Evolutionary conservation across 305 asterid species (phyloP), one percentile per base, ranked within the genome.

Genomic region (Petunia hybrid): DNA sequence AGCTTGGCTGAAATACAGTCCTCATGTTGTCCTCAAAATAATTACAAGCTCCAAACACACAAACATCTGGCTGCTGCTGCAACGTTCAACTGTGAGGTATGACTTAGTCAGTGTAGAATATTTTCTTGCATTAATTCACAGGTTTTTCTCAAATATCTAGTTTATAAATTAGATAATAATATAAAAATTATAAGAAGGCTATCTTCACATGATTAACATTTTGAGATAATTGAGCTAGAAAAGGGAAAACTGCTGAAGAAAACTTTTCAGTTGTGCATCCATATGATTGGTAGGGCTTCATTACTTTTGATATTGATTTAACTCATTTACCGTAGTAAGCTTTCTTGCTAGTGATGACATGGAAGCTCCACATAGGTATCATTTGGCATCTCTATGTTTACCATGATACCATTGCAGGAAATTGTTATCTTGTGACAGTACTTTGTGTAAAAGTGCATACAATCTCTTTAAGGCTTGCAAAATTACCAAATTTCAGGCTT

Each of bases 61-160:
- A 94, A 92, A 77, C 79, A 81, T 80, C 88, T 86, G 66, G 93
- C 97, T 82, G 95, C 89, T 45, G 85, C 86, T 76, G 93, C 91
- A 68, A 81, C 90, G 82, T 89, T 92, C 83, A 86, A 87, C 77
- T 91, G 95, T 95, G 94, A 92, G 95, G 97, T 92, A 87, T 64
- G 42, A n/a, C n/a, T n/a, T n/a, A n/a, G n/a, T n/a, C n/a, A n/a
- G n/a, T n/a, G n/a, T n/a, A n/a, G n/a, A n/a, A n/a, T n/a, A n/a
- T n/a, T n/a, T n/a, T n/a, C n/a, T n/a, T n/a, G n/a, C 43, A 13
- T 36, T 36, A 40, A 45, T 78, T 78, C 57, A 13, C 43, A 78
- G n/a, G 16, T 45, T 78, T 42, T 1, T 78, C 51, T 38, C 38
- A 46, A 38, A 14, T 35, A 55, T 43, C 62, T 75, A 13, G 67